phyloP scores from a whole-genome alignment of 192 early-diverging fungal genomes.

The Mortierella claussenii region DNA sequence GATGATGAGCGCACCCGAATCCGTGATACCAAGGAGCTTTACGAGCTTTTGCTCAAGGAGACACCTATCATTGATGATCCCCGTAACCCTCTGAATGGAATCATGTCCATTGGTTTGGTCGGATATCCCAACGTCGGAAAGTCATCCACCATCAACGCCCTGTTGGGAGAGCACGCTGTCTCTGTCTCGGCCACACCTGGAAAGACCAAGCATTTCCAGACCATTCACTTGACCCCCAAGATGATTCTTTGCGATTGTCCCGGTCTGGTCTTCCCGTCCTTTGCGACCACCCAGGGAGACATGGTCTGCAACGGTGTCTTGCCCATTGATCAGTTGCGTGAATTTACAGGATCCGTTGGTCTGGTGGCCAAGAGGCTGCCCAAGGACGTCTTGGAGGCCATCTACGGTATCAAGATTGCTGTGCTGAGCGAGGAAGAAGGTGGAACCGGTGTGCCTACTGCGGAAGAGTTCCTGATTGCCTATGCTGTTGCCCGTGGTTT shows the following conservation, averaged over 20 bases:
- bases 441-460: slow-evolving; percentile 80
- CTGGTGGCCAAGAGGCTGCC: slow-evolving; percentile 89
- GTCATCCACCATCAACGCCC: slow-evolving; percentile 97
- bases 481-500: slow-evolving; percentile 96
- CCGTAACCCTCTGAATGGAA: slow-evolving; percentile 58
- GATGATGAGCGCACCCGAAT: slow-evolving; percentile 64
- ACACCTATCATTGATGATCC: slow-evolving; percentile 57
- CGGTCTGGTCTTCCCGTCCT: slow-evolving; percentile 98
- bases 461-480: slow-evolving; percentile 88
- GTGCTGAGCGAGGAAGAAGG: slow-evolving; percentile 81
- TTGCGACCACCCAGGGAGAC: slow-evolving; percentile 98
- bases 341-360: slow-evolving; percentile 88
- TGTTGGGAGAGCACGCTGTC: slow-evolving; percentile 93
- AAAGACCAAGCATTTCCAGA: slow-evolving; percentile 99
- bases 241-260: slow-evolving; percentile 98
- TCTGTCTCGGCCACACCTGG: slow-evolving; percentile 97
- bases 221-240: slow-evolving; percentile 87
- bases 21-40: slow-evolving; percentile 60
- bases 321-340: slow-evolving; percentile 98
- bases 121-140: slow-evolving; percentile 99
- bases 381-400: slow-evolving; percentile 84
- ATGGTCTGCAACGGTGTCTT: slow-evolving; percentile 99
- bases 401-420: slow-evolving; percentile 93
- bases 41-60: slow-evolving; percentile 62
- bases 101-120: slow-evolving; percentile 91